Conservation (phyloP, 176 grass and related monocot genomes). For the Hordeum marinum region DNA sequence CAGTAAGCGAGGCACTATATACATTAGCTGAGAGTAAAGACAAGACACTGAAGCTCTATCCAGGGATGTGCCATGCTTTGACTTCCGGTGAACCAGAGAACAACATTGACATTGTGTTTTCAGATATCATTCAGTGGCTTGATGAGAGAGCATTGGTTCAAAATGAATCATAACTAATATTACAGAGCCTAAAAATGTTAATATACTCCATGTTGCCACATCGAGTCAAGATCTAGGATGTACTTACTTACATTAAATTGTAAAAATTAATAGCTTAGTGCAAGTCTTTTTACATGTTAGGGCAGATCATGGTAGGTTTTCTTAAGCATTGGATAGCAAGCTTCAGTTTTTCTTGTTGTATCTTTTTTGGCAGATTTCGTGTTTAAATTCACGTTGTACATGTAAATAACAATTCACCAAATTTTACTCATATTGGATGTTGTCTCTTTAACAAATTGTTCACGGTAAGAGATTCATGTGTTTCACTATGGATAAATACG, state of each 20-base stretch:
- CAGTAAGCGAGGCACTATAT: slow-evolving; percentile 40
- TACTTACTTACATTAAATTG: background rate
- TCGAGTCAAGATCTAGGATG: background rate
- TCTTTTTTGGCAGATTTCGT: background rate
- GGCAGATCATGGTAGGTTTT: background rate
- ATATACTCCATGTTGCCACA: background rate
- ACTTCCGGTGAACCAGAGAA: slow-evolving; percentile 42
- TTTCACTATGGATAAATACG: background rate
- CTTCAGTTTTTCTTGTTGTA: background rate
- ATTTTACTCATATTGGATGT: background rate
- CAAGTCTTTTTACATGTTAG: background rate
- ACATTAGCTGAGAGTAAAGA: slow-evolving; percentile 37
- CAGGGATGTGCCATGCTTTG: slow-evolving; percentile 66
- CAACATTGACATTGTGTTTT: slow-evolving; percentile 52
- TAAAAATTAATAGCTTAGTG: background rate
- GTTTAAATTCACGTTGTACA: background rate
- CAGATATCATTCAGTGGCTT: slow-evolving; percentile 56
- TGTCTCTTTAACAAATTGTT: background rate
- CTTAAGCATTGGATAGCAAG: background rate
- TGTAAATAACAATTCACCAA: background rate
- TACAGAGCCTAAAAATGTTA: background rate
- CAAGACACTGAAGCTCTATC: slow-evolving; percentile 47
- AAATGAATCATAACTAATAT: background rate
- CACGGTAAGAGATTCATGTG: background rate
- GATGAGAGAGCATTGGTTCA: slow-evolving; percentile 29